Conservation (phyloP, 2,329 filamentous ascomycete species). For the Talaromyces sp. region DNA sequence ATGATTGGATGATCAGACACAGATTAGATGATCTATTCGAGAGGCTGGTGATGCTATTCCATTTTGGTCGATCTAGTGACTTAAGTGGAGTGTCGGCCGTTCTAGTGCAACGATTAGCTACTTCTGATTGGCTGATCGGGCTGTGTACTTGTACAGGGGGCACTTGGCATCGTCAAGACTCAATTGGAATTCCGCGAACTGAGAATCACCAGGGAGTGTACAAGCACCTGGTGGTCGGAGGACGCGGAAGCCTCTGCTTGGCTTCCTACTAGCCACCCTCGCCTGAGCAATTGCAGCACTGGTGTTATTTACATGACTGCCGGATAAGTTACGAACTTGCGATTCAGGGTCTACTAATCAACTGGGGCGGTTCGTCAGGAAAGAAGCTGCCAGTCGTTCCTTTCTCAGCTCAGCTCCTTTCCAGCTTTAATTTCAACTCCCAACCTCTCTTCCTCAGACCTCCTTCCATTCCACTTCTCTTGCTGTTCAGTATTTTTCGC, state of each 20-base stretch:
- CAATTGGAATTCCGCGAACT: background rate
- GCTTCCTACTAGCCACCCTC: background rate
- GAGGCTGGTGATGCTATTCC: constrained; percentile 1
- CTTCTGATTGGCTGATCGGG: background rate
- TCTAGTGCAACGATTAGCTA: background rate
- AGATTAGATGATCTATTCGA: background rate
- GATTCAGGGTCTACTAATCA: background rate
- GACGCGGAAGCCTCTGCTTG: background rate
- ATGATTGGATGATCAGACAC: background rate
- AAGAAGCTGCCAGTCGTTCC: background rate
- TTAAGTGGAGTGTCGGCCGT: background rate
- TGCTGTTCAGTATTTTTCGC: background rate
- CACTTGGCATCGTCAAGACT: constrained; percentile 16
- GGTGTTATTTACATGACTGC: background rate
- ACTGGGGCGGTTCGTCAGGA: background rate
- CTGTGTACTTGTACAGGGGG: background rate
- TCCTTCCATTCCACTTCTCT: background rate
- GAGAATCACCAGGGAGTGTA: background rate
- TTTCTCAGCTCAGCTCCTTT: constrained; percentile 3
- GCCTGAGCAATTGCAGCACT: background rate
- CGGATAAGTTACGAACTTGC: background rate
- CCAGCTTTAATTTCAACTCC: background rate
- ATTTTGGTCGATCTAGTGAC: background rate
- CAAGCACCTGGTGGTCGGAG: background rate
- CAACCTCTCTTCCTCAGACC: background rate